Percentiles rank a stretch among this genome's conserved stretches.
Conservation (phyloP, 2,329 filamentous ascomycete species). For the Colletotrichum sojae region DNA sequence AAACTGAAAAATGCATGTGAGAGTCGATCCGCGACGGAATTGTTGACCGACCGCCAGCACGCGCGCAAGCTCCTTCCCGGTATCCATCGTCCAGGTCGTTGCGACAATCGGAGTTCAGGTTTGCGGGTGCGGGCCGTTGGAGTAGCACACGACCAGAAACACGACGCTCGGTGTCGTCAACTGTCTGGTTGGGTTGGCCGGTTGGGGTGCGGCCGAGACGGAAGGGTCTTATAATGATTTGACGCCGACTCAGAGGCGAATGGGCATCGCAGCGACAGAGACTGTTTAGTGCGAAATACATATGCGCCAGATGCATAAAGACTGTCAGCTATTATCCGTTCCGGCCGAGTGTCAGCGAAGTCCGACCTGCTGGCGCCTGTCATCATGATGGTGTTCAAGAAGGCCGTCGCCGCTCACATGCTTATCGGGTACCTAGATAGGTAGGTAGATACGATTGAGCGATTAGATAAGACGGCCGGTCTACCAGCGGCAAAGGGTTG, state of each 20-base stretch:
- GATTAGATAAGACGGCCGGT: slow-evolving; percentile 30
- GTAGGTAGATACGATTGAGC: not conserved
- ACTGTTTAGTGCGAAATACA: not conserved
- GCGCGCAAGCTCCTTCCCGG: slow-evolving; percentile 30
- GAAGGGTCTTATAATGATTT: not conserved
- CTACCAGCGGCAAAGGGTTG: not conserved
- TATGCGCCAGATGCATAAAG: slow-evolving; percentile 11
- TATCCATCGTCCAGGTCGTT: slow-evolving; percentile 5
- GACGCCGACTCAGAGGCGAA: not conserved
- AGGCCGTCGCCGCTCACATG: slow-evolving; percentile 14
- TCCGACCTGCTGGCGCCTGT: slow-evolving; percentile 5
- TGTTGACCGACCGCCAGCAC: slow-evolving; percentile 31
- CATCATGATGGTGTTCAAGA: slow-evolving; percentile 13
- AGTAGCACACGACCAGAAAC: not conserved
- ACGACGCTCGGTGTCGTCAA: slow-evolving; percentile 2
- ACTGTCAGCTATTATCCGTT: not conserved
- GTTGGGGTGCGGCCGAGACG: slow-evolving; percentile 10
- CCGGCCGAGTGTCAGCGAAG: slow-evolving; percentile 15
- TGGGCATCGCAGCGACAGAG: no score
- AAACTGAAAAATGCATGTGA: slow-evolving; percentile 33
- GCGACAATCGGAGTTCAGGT: slow-evolving; percentile 7
- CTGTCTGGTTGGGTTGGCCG: slow-evolving; percentile 13
- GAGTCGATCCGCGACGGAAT: slow-evolving; percentile 29
- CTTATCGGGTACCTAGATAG: slow-evolving; percentile 11
- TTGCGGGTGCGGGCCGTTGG: slow-evolving; percentile 3